These are phyloP conservation scores for Pseudopediastrum boryanum DNA, from an alignment of 139 green algal species.

Conservation along the genomic window DNA sequence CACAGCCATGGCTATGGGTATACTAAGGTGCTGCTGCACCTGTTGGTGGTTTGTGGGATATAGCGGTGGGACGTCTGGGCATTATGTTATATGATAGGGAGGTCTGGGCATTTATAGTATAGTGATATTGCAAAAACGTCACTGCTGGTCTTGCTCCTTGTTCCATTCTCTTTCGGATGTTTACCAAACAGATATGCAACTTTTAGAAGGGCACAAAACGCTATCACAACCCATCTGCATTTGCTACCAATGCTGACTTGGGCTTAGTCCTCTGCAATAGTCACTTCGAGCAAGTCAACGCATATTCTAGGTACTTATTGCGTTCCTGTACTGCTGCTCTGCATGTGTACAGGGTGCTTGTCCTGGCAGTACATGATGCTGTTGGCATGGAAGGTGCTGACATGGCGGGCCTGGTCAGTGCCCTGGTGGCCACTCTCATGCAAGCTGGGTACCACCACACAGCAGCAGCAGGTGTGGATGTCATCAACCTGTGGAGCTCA, in stretches of 20 bases:
- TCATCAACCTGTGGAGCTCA: slow-evolving; percentile 31
- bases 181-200: too few species aligned
- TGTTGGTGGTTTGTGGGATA: too few species aligned
- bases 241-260: neutral
- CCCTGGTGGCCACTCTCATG: slow-evolving; percentile 15
- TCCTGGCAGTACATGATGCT: slow-evolving; percentile 32
- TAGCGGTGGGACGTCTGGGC: too few species aligned
- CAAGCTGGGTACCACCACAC: slow-evolving; percentile 33
- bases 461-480: neutral
- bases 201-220: neutral
- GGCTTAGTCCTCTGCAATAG: neutral
- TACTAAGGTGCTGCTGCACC: too few species aligned
- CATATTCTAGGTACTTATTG: neutral
- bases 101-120: too few species aligned
- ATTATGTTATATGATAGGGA: too few species aligned
- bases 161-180: too few species aligned
- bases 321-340: neutral
- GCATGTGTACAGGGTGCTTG: slow-evolving; percentile 5
- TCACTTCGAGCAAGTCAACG: neutral
- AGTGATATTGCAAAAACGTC: too few species aligned
- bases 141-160: too few species aligned
- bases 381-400: neutral
- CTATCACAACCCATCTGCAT: neutral
- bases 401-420: slow-evolving; percentile 10
- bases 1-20: too few species aligned